Evolutionary conservation across 2,329 filamentous ascomycete genomes (phyloP).

Genomic region (Hypoxylon sp.): DNA sequence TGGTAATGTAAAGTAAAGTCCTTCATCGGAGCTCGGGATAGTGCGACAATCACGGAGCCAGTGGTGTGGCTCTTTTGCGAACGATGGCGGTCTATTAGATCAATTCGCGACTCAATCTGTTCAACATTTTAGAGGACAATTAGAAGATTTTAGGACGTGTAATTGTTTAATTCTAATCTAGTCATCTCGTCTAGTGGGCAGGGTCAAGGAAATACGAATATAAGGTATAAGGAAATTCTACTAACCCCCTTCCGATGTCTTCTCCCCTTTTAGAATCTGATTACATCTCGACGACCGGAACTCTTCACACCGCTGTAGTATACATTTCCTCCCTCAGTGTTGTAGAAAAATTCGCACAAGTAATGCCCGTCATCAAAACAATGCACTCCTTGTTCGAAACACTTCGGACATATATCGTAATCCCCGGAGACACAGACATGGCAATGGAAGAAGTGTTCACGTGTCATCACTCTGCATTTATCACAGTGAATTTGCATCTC

Average conservation of each 20-base stretch:
- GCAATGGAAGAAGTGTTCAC: not conserved
- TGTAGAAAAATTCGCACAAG: not conserved
- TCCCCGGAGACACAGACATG: not conserved
- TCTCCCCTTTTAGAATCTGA: not conserved
- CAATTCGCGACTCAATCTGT: too few relatives aligned
- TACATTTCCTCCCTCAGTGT: too few relatives aligned
- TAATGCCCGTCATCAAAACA: not conserved
- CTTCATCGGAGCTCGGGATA: slow-evolving; percentile 9
- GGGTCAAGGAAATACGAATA: too few relatives aligned
- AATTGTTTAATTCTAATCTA: too few relatives aligned
- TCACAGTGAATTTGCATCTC: not conserved
- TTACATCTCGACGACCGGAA: not conserved
- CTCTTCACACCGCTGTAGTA: not conserved
- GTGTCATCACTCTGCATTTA: not conserved
- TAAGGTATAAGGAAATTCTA: not conserved
- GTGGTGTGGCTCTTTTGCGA: not conserved
- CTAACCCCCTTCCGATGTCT: not conserved
- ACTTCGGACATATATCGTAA: slow-evolving; percentile 3
- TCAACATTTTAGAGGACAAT: too few relatives aligned
- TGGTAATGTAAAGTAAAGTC: not conserved
- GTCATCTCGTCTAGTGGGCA: too few relatives aligned
- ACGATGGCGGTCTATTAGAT: not conserved
- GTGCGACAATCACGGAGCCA: not conserved
- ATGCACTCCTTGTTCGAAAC: not conserved
- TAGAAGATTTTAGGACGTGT: too few relatives aligned